Conservation (phyloP, 805 yeast genomes). For the Schwanniomyces sp. region DNA sequence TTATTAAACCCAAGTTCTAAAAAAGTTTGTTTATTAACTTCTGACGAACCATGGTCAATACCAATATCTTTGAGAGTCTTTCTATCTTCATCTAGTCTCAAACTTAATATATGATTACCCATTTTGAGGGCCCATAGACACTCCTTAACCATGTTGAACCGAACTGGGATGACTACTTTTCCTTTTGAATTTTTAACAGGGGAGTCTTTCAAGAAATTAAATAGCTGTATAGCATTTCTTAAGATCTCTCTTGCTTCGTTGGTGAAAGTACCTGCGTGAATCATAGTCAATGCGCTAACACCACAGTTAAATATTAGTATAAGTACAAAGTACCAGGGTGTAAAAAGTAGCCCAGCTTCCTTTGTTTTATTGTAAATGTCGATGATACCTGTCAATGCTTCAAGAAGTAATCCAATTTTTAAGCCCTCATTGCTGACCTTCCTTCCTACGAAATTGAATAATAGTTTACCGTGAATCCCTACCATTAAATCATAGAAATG, state of each 20-base stretch:
- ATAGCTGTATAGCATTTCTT: conserved; percentile 21
- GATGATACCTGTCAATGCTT: conserved; percentile 28
- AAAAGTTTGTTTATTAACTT: conserved; percentile 49
- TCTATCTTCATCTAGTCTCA: conserved; percentile 44
- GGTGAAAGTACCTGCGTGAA: conserved; percentile 40
- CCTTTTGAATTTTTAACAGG: conserved; percentile 32
- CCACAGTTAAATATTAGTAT: conserved; percentile 47
- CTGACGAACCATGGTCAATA: conserved; percentile 52
- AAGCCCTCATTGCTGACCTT: conserved; percentile 29
- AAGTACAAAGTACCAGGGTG: conserved; percentile 57
- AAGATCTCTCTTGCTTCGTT: conserved; percentile 22
- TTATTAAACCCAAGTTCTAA: conserved; percentile 42
- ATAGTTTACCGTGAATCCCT: conserved; percentile 34
- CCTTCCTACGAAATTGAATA: conserved; percentile 34
- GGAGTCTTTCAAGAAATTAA: conserved; percentile 23
- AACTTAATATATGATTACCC: conserved; percentile 50
- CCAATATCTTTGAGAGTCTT: conserved; percentile 41
- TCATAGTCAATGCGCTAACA: conserved; percentile 37
- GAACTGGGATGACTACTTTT: conserved; percentile 24
- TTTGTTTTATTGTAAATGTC: conserved; percentile 28
- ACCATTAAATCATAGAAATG: conserved; percentile 39
- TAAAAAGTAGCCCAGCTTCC: conserved; percentile 24
- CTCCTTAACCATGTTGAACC: conserved; percentile 56
- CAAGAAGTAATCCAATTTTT: conserved; percentile 27
- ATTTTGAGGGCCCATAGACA: conserved; percentile 63